Evolutionary conservation across 1,284 basidiomycete species (phyloP), one percentile per base, ranked within the genome.

Genomic region (Phenoliferia sp.): DNA sequence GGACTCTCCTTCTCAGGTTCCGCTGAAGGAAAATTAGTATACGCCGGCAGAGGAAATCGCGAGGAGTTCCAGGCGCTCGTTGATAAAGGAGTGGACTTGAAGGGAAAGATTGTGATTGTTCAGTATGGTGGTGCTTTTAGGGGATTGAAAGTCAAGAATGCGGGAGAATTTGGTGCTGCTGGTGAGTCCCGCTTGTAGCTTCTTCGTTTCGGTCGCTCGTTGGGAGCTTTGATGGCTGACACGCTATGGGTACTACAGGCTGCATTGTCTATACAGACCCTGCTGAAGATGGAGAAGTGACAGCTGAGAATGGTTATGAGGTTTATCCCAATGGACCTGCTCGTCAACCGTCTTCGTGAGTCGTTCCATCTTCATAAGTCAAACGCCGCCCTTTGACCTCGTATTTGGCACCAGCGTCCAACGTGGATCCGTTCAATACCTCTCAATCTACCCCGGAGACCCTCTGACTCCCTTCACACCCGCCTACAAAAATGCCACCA

Each of bases 381-480:
- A 34, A 2, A 22, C 76, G 52, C 2, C 4, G 28, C 10, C 44
- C 7, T 26, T 44, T 19, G 17, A 52, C 48, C 48, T 22, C 15
- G 15, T 44, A 15, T 52, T 22, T 52, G 9, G 63, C 34, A 56
- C 26, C 65, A 71, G 68, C 59, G 87, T 94, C 16, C 88, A 97
- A 79, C 86, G 94, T 59, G 95, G 94, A 26, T 89, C 87, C 34
- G 92, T 93, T 1, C 89, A 93, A 78, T 95, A 85, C 77, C 77
- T 94, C 48, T 88, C 88, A 22, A 78, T 82, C 39, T 94, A 94
- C 78, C 92, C 93, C 2, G 84, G 84, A 44, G 91, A 93, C 77
- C 90, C 90, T 4, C 86, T 87, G 0, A 97, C 94, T 0, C 94
- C 94, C 1, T 91, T 90, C 22, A 83, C 84, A 72, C 94, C 95